Percentiles rank a stretch among this genome's conserved stretches.
Conservation (phyloP, 768 basidiomycete species). For the Phaeotremella fagi region DNA sequence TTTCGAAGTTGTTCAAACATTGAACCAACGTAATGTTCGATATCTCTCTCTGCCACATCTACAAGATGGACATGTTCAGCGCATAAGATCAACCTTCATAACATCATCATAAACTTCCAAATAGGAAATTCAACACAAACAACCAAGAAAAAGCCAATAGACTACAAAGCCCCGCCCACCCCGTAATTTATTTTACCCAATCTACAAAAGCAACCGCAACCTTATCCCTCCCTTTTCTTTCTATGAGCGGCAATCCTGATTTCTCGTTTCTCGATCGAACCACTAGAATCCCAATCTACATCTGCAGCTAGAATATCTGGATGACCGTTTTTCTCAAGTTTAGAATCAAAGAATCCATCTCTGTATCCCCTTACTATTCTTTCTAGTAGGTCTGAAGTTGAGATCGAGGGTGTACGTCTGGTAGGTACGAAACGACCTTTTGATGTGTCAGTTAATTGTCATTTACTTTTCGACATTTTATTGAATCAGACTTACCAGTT, state of each 20-base stretch:
- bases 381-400: conserved; percentile 86
- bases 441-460: background rate
- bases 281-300: conserved; percentile 49
- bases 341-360: conserved; percentile 77
- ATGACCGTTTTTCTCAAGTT: conserved; percentile 80
- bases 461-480: background rate
- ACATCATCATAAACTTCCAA: no score
- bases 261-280: conserved; percentile 29
- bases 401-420: conserved; percentile 86
- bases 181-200: no score
- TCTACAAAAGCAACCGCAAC: no score
- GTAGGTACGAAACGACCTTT: conserved; percentile 97
- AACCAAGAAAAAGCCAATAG: no score
- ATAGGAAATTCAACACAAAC: no score
- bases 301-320: conserved; percentile 50
- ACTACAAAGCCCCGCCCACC: no score
- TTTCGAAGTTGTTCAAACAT: no score
- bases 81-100: no score
- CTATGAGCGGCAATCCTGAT: conserved; percentile 13
- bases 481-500: conserved; percentile 56
- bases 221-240: background rate
- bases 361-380: conserved; percentile 86
- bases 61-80: no score
- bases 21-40: no score
- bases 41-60: no score